Percentiles rank a stretch among this genome's conserved stretches.
These are phyloP conservation scores for Imleria badia DNA, from an alignment of 768 basidiomycete species.

Conservation along the genomic window DNA sequence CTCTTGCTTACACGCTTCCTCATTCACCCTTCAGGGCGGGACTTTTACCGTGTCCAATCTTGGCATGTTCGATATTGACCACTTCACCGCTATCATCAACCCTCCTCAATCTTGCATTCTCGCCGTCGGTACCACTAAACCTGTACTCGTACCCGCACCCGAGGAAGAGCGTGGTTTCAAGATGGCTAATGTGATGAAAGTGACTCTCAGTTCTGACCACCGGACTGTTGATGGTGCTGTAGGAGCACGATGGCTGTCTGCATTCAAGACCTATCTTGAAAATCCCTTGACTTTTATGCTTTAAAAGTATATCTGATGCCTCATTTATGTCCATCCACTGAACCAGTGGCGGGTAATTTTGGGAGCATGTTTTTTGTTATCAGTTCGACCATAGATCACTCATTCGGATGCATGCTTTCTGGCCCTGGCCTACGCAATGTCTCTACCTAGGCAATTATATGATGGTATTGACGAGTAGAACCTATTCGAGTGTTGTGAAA, in stretches of 20 bases:
- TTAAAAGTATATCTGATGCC: constrained; percentile 37
- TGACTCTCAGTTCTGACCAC: constrained; percentile 93
- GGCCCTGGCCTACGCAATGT: constrained; percentile 1
- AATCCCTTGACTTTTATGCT: constrained; percentile 98
- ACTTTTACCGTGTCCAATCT: constrained; percentile 99
- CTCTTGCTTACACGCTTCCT: not conserved
- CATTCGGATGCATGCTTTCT: constrained; percentile 18
- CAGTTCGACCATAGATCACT: constrained; percentile 25
- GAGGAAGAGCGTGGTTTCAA: constrained; percentile 96
- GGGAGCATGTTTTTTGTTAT: constrained; percentile 3
- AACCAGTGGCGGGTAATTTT: not conserved
- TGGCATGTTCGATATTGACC: constrained; percentile 94
- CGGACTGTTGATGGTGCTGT: constrained; percentile 96
- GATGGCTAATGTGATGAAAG: constrained; percentile 90
- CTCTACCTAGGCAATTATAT: constrained; percentile 6
- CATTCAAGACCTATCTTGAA: constrained; percentile 96
- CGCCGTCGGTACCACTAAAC: constrained; percentile 84
- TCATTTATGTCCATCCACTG: not conserved
- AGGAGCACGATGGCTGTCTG: constrained; percentile 87
- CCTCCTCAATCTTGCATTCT: constrained; percentile 97
- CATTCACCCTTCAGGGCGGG: constrained; percentile 62
- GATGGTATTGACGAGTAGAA: constrained; percentile 5
- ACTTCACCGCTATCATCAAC: constrained; percentile 99
- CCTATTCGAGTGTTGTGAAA: too few relatives aligned
- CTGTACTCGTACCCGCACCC: constrained; percentile 83